phyloP scores from a whole-genome alignment of 176 grass and related monocot genomes.

The Carex myosuroides region DNA sequence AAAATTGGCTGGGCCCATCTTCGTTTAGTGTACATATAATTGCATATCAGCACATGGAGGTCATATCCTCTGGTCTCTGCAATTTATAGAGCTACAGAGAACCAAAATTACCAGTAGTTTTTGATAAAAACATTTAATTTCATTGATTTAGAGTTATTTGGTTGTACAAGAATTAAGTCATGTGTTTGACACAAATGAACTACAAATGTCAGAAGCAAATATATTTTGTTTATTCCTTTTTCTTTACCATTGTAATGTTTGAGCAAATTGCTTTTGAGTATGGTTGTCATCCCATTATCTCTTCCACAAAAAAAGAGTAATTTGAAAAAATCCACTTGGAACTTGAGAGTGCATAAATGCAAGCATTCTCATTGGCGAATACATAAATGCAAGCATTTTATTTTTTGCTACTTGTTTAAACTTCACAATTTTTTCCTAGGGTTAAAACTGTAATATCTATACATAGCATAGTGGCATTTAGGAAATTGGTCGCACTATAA shows the following conservation, averaged over 20 bases:
- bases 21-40: conserved; percentile 3
- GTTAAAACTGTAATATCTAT: no score
- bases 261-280: not conserved
- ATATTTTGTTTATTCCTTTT: not conserved
- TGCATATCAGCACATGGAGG: not conserved
- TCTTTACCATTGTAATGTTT: no score
- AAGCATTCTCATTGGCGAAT: no score
- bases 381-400: no score
- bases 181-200: not conserved
- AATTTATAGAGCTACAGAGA: not conserved
- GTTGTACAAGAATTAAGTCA: not conserved
- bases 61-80: not conserved
- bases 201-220: not conserved
- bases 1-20: not conserved
- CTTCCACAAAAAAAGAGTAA: not conserved
- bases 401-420: no score
- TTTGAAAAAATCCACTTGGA: not conserved
- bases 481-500: no score
- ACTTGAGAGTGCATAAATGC: not conserved
- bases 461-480: no score
- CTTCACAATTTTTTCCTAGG: no score
- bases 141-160: not conserved
- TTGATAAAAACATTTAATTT: not conserved
- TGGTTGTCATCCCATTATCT: not conserved
- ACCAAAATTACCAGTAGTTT: no score